A percentile compares a stretch with the other conserved stretches of the same genome.
Conservation (phyloP, 2,329 filamentous ascomycete species). For the Penicillium verrucosum region DNA sequence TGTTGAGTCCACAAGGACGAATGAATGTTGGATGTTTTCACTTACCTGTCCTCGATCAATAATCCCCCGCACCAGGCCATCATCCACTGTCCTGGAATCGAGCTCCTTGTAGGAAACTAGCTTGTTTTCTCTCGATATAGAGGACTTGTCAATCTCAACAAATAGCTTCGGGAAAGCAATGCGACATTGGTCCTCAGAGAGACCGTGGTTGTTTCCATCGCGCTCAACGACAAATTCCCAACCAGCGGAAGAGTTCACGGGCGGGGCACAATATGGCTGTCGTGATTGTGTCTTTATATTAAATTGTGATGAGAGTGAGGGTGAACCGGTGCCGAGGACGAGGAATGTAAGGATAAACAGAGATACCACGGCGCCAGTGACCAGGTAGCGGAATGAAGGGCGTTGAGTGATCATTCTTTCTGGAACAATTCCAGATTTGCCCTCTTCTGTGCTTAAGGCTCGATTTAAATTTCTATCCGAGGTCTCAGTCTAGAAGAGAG, state of each 20-base stretch:
- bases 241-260: neutral
- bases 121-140: constrained; percentile 17
- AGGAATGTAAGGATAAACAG: constrained; percentile 30
- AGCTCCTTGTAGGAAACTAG: constrained; percentile 36
- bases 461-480: neutral
- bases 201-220: constrained; percentile 38
- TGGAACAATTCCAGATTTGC: neutral
- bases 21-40: neutral
- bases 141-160: constrained; percentile 36
- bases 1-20: neutral
- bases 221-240: constrained; percentile 36
- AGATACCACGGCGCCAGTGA: constrained; percentile 26
- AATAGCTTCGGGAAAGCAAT: constrained; percentile 43
- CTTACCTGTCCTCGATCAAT: constrained; percentile 38
- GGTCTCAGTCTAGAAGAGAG: neutral
- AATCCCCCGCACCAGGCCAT: constrained; percentile 39
- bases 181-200: constrained; percentile 37
- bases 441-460: neutral
- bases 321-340: constrained; percentile 15
- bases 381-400: constrained; percentile 30
- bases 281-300: constrained; percentile 18
- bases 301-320: constrained; percentile 22
- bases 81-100: constrained; percentile 30
- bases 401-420: constrained; percentile 21
- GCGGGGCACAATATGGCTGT: neutral